phyloP scores from a whole-genome alignment of 2,329 filamentous ascomycete genomes.

The Exserohilum rostratum region DNA sequence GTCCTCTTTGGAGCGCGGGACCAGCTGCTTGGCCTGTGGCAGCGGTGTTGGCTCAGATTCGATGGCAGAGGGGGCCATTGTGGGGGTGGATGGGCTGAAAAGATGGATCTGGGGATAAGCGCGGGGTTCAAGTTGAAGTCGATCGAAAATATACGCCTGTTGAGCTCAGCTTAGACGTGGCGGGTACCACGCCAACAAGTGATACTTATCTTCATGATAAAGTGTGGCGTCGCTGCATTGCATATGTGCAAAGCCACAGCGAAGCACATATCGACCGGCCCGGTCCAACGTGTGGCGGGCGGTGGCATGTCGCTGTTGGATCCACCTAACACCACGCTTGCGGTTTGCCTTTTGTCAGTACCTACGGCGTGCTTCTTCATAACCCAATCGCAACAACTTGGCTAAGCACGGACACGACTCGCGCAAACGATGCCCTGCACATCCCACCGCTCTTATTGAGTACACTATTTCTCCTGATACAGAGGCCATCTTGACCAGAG shows the following conservation, averaged over 20 bases:
- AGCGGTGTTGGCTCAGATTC: slow-evolving; percentile 12
- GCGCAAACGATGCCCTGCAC: too few species aligned
- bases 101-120: slow-evolving; percentile 2
- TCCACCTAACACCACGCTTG: too few species aligned
- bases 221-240: neutral
- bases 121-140: neutral
- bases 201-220: neutral
- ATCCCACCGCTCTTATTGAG: too few species aligned
- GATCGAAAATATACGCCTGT: neutral
- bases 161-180: neutral
- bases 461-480: too few species aligned
- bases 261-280: neutral
- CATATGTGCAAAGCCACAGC: neutral
- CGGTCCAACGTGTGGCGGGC: neutral
- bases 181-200: neutral
- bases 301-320: too few species aligned
- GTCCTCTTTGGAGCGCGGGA: slow-evolving; percentile 28
- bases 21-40: slow-evolving; percentile 24
- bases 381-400: too few species aligned
- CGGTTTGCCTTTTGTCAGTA: too few species aligned
- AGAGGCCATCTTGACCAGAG: too few species aligned
- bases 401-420: too few species aligned
- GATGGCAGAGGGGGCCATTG: slow-evolving; percentile 44
- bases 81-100: neutral
- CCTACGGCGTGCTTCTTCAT: too few species aligned